Evolutionary conservation across 176 grass and related monocot genomes (phyloP).

Genomic region (Bromus sterilis): DNA sequence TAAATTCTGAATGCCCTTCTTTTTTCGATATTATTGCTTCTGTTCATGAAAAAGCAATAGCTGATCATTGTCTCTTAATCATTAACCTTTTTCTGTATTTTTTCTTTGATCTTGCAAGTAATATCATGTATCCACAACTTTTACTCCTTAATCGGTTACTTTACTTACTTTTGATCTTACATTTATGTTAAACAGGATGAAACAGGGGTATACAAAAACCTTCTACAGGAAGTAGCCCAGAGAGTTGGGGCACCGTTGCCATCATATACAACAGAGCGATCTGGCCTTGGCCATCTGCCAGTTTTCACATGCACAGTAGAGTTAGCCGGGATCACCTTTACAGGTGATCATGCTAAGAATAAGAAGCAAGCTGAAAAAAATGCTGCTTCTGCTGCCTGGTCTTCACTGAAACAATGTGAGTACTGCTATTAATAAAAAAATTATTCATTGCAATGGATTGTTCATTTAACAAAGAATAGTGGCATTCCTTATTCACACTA

Average conservation of each 20-base stretch:
- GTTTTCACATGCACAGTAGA: conserved; percentile 98
- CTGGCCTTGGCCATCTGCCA: conserved; percentile 81
- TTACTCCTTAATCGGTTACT: conserved; percentile 3
- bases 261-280: conserved; percentile 69
- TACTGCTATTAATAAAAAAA: background rate
- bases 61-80: background rate
- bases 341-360: conserved; percentile 81
- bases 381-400: conserved; percentile 85
- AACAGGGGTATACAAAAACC: conserved; percentile 98
- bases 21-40: conserved; percentile 5
- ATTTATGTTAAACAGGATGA: conserved; percentile 62
- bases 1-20: background rate
- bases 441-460: background rate
- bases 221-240: conserved; percentile 92
- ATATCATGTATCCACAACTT: background rate
- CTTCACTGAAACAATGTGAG: conserved; percentile 89
- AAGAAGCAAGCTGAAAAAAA: conserved; percentile 99
- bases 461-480: background rate
- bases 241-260: conserved; percentile 90
- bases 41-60: background rate
- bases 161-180: background rate
- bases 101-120: conserved; percentile 6
- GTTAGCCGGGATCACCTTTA: conserved; percentile 81
- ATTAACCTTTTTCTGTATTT: conserved; percentile 1
- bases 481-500: background rate